These are phyloP conservation scores for Pseudogymnoascus sp. DNA, from an alignment of 2,329 filamentous ascomycete species.

Conservation along the genomic window DNA sequence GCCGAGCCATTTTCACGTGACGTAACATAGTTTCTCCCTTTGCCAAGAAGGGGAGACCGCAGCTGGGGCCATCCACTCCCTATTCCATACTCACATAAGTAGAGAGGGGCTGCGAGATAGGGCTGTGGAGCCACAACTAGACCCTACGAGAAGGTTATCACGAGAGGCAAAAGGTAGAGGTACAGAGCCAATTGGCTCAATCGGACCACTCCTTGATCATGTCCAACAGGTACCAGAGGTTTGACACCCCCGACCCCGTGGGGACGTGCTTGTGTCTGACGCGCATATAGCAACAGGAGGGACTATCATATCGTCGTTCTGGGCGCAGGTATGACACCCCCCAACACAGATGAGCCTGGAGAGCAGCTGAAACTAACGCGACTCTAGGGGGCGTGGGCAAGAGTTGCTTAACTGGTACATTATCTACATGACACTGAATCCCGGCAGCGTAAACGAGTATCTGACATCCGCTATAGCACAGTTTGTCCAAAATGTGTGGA, in stretches of 20 bases:
- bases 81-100: slow-evolving; percentile 6
- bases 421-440: slow-evolving; percentile 16
- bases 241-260: background rate
- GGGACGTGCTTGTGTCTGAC: slow-evolving; percentile 10
- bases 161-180: background rate
- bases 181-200: slow-evolving; percentile 7
- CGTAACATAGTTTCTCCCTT: background rate
- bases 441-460: slow-evolving; percentile 11
- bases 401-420: slow-evolving; percentile 63
- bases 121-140: slow-evolving; percentile 5
- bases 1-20: slow-evolving; percentile 1
- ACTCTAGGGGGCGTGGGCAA: slow-evolving; percentile 62
- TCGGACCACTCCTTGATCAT: background rate
- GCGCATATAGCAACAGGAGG: slow-evolving; percentile 34
- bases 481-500: slow-evolving; percentile 72
- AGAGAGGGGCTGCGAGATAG: slow-evolving; percentile 6
- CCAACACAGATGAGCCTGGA: background rate
- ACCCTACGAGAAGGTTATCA: slow-evolving; percentile 4
- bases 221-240: slow-evolving; percentile 11
- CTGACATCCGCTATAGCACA: slow-evolving; percentile 44
- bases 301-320: slow-evolving; percentile 63
- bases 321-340: slow-evolving; percentile 44
- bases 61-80: slow-evolving; percentile 4
- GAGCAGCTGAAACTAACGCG: background rate
- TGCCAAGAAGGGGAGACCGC: background rate